Conservation (phyloP, 2,329 filamentous ascomycete genomes). For the Blumeria hordei region DNA sequence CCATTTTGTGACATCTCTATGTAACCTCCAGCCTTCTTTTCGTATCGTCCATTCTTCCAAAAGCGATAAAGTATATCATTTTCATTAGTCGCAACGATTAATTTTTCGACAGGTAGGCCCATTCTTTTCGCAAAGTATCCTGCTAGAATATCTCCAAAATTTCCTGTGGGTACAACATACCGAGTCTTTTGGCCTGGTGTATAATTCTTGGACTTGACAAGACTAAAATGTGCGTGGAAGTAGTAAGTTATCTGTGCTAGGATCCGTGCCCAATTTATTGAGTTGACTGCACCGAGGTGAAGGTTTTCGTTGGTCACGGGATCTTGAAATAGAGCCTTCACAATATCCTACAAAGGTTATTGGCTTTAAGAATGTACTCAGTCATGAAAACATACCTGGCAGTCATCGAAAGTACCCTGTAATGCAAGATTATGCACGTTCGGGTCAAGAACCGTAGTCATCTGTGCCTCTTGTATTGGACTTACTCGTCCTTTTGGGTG, state of each 20-base stretch:
- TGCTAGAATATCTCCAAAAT: constrained; percentile 86
- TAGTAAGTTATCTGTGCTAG: constrained; percentile 95
- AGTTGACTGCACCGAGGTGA: constrained; percentile 82
- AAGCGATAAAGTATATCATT: constrained; percentile 95
- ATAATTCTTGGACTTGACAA: constrained; percentile 37
- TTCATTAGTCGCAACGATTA: constrained; percentile 85
- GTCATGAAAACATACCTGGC: constrained; percentile 33
- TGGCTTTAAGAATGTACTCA: neutral
- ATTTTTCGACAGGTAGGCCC: constrained; percentile 69
- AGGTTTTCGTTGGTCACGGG: constrained; percentile 57
- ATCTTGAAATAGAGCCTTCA: constrained; percentile 82
- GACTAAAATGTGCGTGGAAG: constrained; percentile 78
- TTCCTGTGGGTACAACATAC: constrained; percentile 81
- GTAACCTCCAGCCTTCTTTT: constrained; percentile 49
- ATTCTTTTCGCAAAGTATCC: constrained; percentile 83
- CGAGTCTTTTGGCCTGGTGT: constrained; percentile 45
- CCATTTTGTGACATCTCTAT: constrained; percentile 31
- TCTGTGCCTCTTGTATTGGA: constrained; percentile 85
- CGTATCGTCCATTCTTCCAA: constrained; percentile 73
- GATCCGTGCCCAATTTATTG: constrained; percentile 89
- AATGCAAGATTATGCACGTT: constrained; percentile 89
- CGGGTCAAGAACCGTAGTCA: constrained; percentile 75
- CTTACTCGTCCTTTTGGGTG: constrained; percentile 78
- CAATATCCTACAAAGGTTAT: constrained; percentile 38
- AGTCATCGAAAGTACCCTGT: constrained; percentile 84